phyloP scores from a whole-genome alignment of 169 alveolate species.

The Amoebophrya sp. region DNA sequence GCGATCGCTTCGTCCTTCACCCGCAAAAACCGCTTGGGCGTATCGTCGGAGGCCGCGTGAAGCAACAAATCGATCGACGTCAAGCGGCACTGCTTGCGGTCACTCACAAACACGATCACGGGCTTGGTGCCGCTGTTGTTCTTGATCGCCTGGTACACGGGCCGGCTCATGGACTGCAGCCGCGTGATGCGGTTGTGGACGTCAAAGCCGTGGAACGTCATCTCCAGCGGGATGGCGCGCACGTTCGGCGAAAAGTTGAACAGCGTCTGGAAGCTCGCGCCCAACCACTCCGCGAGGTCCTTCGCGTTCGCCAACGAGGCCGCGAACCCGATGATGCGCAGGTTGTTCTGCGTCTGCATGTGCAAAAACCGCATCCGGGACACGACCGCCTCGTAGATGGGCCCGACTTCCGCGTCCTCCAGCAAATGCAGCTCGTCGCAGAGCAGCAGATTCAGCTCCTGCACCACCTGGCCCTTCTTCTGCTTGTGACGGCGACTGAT shows the following conservation, averaged over 20 bases:
- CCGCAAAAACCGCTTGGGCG: conserved; percentile 47
- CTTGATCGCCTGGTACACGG: conserved; percentile 68
- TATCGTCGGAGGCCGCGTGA: conserved; percentile 60
- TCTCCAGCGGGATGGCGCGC: conserved; percentile 56
- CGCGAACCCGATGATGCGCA: conserved; percentile 54
- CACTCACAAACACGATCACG: conserved; percentile 81
- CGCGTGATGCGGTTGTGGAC: conserved; percentile 72
- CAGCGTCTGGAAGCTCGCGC: conserved; percentile 42
- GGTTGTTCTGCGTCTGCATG: conserved; percentile 60
- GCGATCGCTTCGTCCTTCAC: conserved; percentile 41
- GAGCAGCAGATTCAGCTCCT: conserved; percentile 69
- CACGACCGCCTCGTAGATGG: conserved; percentile 82
- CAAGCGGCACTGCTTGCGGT: conserved; percentile 84
- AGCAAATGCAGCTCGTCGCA: conserved; percentile 88
- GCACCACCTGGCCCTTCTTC: conserved; percentile 64
- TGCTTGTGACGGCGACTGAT: conserved; percentile 55
- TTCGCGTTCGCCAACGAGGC: conserved; percentile 54
- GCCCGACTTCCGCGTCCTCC: conserved; percentile 71
- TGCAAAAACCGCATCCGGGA: conserved; percentile 85
- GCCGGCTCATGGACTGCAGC: conserved; percentile 75
- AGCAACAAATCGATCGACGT: conserved; percentile 80
- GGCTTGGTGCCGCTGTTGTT: conserved; percentile 46
- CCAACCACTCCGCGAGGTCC: conserved; percentile 59
- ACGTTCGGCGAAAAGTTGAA: conserved; percentile 55
- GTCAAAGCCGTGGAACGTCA: conserved; percentile 61